Conservation (phyloP, 2,329 filamentous ascomycete species). For the Colletotrichum melonis region DNA sequence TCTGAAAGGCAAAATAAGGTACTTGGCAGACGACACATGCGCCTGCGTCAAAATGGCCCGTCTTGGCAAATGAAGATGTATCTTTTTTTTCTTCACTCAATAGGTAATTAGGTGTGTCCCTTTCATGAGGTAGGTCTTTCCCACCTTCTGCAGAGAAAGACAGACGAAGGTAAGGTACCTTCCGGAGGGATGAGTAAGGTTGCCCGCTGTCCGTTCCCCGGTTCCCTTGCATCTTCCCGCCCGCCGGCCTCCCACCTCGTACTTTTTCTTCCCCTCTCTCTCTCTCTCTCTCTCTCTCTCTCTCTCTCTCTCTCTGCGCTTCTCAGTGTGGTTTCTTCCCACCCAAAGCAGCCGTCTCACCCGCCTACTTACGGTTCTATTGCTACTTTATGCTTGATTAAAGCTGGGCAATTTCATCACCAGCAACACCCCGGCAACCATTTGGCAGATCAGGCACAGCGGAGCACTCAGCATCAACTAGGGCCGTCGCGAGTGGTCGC, state of each 20-base stretch:
- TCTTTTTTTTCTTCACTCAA: neutral
- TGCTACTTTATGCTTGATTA: constrained; percentile 24
- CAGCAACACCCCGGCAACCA: constrained; percentile 25
- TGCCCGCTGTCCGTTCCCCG: no score
- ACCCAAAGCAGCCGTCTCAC: constrained; percentile 14
- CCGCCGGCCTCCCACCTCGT: neutral
- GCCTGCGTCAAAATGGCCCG: neutral
- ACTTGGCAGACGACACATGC: constrained; percentile 12
- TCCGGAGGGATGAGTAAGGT: neutral
- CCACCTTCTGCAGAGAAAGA: no score
- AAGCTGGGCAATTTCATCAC: constrained; percentile 22
- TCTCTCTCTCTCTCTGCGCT: neutral
- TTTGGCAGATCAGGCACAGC: constrained; percentile 30
- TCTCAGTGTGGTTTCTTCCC: neutral
- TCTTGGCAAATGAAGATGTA: constrained; percentile 20
- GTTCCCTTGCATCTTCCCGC: no score
- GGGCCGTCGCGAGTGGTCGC: neutral
- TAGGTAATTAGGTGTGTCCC: neutral
- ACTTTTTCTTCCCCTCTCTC: neutral
- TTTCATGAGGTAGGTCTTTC: neutral
- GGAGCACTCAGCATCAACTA: constrained; percentile 2
- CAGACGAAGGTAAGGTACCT: neutral
- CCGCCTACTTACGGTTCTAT: neutral
- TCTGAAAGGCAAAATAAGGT: neutral
- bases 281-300: neutral